Evolutionary conservation across 164 flowering plant species (phyloP), one percentile per base, ranked within the genome.

Genomic region (Houttuynia cordata): DNA sequence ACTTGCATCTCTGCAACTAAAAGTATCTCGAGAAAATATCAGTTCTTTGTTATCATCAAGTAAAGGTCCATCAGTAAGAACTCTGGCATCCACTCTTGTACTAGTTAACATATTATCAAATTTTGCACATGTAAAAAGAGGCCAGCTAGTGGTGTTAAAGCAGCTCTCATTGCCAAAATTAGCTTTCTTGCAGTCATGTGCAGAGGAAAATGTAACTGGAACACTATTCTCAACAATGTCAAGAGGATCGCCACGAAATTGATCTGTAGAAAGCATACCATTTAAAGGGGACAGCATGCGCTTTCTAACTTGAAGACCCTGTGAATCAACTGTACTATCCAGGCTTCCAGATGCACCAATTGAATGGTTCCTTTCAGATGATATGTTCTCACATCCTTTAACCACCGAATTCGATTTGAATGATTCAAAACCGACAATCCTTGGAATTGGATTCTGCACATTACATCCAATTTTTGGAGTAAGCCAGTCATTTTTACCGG

Each of bases 361-460:
- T 24, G 73, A 68, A 30, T 60, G 70, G 49, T 24, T 59, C 61
- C 40, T 19, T 58, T 51, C 68, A 21, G 58, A 15, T 58, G 61
- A 50, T 62, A 15, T 58, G 24, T 67, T 64, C 15, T 66, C 69
- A 21, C 67, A 39, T 40, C 64, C 77, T 62, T 64, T 64, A 54
- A 9, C 64, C 42, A 42, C 65, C 51, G 73, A 68, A 73, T 65
- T 55, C 7, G 64, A 62, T 23, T 68, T 67, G 24, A 67, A 68
- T 15, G 79, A 76, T 30, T 75, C 80, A 74, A 89, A 86, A 24
- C 94, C 94, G 58, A 88, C 84, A 62, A 88, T 70, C 75, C 96
- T 81, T 54, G 88, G 70, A 53, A 70, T 69, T 59, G 96, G 90
- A 63, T 42, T 63, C 45, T 73, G 83, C 60, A 71, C 58, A 61